Conservation (phyloP, 257 asterid species). For the Solanum bulbocastanum region DNA sequence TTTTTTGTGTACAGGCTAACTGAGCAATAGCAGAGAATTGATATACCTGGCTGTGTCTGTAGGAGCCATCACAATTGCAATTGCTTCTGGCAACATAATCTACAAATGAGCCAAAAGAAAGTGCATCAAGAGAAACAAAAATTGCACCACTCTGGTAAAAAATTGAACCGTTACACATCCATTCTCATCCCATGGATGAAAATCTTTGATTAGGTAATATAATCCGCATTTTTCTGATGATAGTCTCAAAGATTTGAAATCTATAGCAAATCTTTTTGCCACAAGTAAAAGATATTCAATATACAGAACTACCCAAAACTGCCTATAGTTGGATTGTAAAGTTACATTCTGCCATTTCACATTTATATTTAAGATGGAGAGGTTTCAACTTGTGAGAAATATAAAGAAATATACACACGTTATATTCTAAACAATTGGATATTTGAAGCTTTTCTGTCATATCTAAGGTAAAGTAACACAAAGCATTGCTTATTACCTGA, state of each 20-base stretch:
- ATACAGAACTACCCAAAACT: neutral
- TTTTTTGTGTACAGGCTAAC: neutral
- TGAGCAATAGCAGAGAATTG: neutral
- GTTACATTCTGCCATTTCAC: neutral
- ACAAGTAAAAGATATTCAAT: neutral
- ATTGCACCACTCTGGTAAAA: neutral
- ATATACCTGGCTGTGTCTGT: slow-evolving; percentile 44
- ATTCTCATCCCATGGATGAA: neutral
- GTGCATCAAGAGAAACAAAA: neutral
- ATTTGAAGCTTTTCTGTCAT: neutral
- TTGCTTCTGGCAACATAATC: slow-evolving; percentile 94
- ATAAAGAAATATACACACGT: neutral
- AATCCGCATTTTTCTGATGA: neutral
- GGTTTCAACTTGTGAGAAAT: neutral
- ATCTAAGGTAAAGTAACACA: neutral
- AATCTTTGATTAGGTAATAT: neutral
- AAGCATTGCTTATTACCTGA: slow-evolving; percentile 49
- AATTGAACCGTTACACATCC: neutral
- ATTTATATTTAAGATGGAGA: neutral
- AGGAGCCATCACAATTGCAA: slow-evolving; percentile 98
- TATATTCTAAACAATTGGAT: neutral
- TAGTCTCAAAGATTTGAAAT: neutral
- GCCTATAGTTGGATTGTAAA: neutral
- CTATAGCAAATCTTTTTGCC: neutral
- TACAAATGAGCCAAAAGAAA: slow-evolving; percentile 17